Evolutionary conservation across 2,329 filamentous ascomycete species (phyloP), one percentile per base, ranked within the genome.

Genomic region (Chaetothyriales sp.): DNA sequence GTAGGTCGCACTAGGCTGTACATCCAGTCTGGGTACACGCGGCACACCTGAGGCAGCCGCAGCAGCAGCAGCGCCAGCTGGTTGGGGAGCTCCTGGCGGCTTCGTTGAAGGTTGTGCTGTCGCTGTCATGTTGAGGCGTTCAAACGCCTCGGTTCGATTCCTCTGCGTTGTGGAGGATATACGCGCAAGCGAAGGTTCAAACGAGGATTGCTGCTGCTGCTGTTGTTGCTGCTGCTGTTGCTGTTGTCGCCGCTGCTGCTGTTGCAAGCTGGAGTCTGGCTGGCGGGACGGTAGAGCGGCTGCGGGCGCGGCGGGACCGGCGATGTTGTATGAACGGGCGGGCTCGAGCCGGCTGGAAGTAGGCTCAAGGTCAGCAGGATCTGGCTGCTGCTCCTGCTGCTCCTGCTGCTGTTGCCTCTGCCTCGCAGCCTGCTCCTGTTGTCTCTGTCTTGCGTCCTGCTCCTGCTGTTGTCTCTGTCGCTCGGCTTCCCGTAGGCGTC

Each of bases 401-500:
- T 67, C 54, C 63, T 63, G 57, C 57, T 76, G 74, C 55, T 73
- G 68, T 54, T 75, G 73, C 51, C 73, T 67, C 53, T 71, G 69
- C 59, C 59, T 67, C 63, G 70, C 69, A 64, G 67, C 69, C 66
- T 93, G 22, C 62, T 81, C 76, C 65, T 86, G 79, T 55, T 65
- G 57, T 64, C 59, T 57, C 64, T 67, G 59, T 69, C 68, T 61
- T 68, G 60, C 53, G 65, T 67, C 54, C 63, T 63, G 57, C 57
- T 61, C 56, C 60, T 76, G 74, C 55, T 73, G 68, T 54, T 75
- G 73, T 52, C 73, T 67, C 53, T 71, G 69, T 60, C 59, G 67
- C 63, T 70, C 69, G 64, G 67, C 69, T 66, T 93, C 86, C 55
- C 89, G 78, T 57, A 85, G 84, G 50, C 78, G 77, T 51, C 89